phyloP scores from a whole-genome alignment of 148 eudicot species.

The Fagopyrum homotropicum region DNA sequence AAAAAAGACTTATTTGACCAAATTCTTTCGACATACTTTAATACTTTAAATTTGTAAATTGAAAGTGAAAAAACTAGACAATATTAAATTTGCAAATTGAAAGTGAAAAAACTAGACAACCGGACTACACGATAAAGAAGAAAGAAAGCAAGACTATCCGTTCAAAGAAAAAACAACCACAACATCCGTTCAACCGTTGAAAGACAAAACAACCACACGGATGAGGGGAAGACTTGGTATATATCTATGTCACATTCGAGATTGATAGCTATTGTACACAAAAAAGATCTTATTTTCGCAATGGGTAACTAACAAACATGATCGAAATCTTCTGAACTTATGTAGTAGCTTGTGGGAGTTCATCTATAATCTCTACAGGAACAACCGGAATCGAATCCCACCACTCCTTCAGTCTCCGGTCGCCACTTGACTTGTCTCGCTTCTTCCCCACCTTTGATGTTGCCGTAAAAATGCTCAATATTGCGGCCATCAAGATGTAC shows the following conservation, averaged over 20 bases:
- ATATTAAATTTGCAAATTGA: too few species aligned
- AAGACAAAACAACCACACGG: too few species aligned
- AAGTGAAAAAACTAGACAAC: too few species aligned
- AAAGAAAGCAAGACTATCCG: too few species aligned
- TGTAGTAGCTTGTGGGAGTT: slow-evolving; percentile 12
- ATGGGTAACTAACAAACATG: background rate
- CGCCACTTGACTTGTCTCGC: slow-evolving; percentile 34
- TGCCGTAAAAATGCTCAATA: slow-evolving; percentile 30
- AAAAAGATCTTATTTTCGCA: background rate
- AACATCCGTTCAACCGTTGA: too few species aligned
- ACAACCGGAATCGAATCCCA: slow-evolving; percentile 89
- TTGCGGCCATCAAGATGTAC: slow-evolving; percentile 41
- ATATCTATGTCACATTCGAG: background rate
- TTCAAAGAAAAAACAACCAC: too few species aligned
- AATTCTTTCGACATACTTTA: too few species aligned
- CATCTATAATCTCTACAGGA: slow-evolving; percentile 53
- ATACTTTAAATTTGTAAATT: too few species aligned
- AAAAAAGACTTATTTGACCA: too few species aligned
- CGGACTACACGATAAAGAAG: too few species aligned
- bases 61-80: too few species aligned
- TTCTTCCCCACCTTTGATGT: slow-evolving; percentile 36
- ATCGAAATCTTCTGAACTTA: background rate
- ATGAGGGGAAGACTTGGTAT: too few species aligned
- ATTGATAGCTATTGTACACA: slow-evolving; percentile 5
- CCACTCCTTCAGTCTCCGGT: slow-evolving; percentile 71